phyloP scores from a whole-genome alignment of 139 green algal species.

The Eudorina sp. region DNA sequence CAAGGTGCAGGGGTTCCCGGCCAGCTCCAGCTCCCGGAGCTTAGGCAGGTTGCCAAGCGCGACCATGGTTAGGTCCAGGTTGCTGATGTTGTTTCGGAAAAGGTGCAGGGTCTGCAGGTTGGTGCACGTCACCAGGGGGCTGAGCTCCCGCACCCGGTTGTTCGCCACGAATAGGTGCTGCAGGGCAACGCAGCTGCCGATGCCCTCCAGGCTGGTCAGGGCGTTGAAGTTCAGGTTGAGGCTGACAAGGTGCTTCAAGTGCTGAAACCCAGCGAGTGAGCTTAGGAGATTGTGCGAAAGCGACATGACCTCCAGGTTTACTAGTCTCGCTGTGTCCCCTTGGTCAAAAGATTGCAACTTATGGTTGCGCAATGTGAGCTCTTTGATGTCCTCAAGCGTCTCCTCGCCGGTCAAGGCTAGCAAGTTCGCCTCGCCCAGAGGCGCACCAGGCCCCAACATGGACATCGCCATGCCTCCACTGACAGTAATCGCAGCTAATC shows the following conservation, averaged over 20 bases:
- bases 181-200: conserved; percentile 42
- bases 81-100: conserved; percentile 52
- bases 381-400: conserved; percentile 38
- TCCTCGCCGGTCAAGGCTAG: conserved; percentile 49
- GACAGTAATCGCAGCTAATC: neutral
- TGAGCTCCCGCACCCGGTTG: conserved; percentile 51
- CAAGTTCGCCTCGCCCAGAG: conserved; percentile 26
- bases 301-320: conserved; percentile 52
- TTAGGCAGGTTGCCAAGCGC: conserved; percentile 21
- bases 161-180: conserved; percentile 55
- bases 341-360: conserved; percentile 41
- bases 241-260: conserved; percentile 42
- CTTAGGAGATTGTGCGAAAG: conserved; percentile 59
- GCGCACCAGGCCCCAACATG: no score
- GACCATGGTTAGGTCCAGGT: conserved; percentile 34
- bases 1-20: conserved; percentile 42
- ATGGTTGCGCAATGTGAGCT: conserved; percentile 49
- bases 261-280: conserved; percentile 43
- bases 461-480: neutral
- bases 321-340: neutral
- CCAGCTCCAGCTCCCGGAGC: conserved; percentile 56
- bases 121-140: conserved; percentile 20
- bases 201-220: conserved; percentile 52
- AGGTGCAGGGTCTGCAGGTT: conserved; percentile 37
- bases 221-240: conserved; percentile 62